Evolutionary conservation across 2,329 filamentous ascomycete species (phyloP), one percentile per base, ranked within the genome.

Genomic region (Diaporthe velutina): DNA sequence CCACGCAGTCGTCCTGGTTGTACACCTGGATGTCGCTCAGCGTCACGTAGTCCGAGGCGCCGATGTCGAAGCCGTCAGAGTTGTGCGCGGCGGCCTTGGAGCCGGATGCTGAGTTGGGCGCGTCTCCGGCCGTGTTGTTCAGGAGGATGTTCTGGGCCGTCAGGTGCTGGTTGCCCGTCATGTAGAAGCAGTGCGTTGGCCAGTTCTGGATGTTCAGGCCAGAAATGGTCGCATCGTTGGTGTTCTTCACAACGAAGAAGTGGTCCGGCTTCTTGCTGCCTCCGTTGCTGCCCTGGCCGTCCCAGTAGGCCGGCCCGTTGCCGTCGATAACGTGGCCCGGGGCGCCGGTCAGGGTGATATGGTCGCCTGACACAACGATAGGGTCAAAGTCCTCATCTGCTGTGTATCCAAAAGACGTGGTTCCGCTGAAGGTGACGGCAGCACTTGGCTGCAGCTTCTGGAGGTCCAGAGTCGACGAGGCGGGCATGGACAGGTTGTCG

Each of bases 1-100:
- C 89, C 10, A 92, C 83, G 77, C 90, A 92, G 79, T 92, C 90
- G 74, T 92, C 90, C 82, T 92, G 90, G 84, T 91, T 92, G 80
- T 89, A 86, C 72, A 92, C 85, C 45, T 83, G 85, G 54, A 88
- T 88, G 50, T 86, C 86, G 25, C 83, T 84, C 76, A 92, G 91
- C 74, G 83, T 85, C 33, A 91, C 84, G 54, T 84, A 84, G 30
- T 79, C 83, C 48, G 86, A 89, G 48, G 80, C 83, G 67, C 88
- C 87, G 66, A 92, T 85, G 74, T 91, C 89, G 77, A 91, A 92
- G 1, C 85, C 90, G 78, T 91, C 90, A 0, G 89, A 91, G 84
- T 92, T 92, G 78, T 88, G 82, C 10, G 81, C 83, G 2, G 74
- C 76, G 3, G 75, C 74, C n/a, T 71, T 60, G 35, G 50, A 38